Evolutionary conservation across 768 basidiomycete genomes (phyloP).

Genomic region (Exsudoporus frostii): DNA sequence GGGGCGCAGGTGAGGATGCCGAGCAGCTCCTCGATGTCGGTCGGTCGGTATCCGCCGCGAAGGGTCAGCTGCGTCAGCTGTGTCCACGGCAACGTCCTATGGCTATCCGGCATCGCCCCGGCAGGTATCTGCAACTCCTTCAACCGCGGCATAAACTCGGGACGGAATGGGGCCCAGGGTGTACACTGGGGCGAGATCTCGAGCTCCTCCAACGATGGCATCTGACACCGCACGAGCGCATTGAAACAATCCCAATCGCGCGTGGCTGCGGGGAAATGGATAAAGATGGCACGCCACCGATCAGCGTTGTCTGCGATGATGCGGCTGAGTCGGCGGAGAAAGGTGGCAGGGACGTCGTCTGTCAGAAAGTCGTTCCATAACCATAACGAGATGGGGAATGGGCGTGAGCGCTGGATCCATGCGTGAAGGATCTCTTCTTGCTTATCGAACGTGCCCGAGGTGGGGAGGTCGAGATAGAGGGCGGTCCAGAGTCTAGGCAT

Average conservation of each 20-base stretch:
- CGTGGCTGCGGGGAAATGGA: conserved; percentile 28
- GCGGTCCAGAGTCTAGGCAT: conserved; percentile 32
- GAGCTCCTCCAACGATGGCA: conserved; percentile 31
- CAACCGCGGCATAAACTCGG: conserved; percentile 24
- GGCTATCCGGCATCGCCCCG: conserved; percentile 31
- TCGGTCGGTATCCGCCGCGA: conserved; percentile 28
- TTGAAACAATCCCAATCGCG: conserved; percentile 28
- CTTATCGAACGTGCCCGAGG: conserved; percentile 18
- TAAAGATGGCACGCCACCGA: conserved; percentile 31
- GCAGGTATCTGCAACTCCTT: conserved; percentile 30
- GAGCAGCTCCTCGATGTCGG: conserved; percentile 27
- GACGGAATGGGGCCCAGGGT: conserved; percentile 30
- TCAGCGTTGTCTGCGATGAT: conserved; percentile 23
- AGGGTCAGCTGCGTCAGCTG: conserved; percentile 32
- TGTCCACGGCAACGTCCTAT: conserved; percentile 31
- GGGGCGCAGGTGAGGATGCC: conserved; percentile 25
- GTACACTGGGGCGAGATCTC: conserved; percentile 32
- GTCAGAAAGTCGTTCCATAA: conserved; percentile 33
- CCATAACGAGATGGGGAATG: conserved; percentile 26
- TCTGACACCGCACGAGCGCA: conserved; percentile 20
- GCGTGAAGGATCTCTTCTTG: conserved; percentile 25
- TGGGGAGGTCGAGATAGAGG: conserved; percentile 30
- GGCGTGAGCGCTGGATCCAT: conserved; percentile 29
- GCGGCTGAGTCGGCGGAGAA: conserved; percentile 22
- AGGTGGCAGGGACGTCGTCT: conserved; percentile 27